Percentiles rank a stretch among this genome's conserved stretches.
phyloP scores from a whole-genome alignment of 2,329 filamentous ascomycete genomes.

The Didymella lethalis region DNA sequence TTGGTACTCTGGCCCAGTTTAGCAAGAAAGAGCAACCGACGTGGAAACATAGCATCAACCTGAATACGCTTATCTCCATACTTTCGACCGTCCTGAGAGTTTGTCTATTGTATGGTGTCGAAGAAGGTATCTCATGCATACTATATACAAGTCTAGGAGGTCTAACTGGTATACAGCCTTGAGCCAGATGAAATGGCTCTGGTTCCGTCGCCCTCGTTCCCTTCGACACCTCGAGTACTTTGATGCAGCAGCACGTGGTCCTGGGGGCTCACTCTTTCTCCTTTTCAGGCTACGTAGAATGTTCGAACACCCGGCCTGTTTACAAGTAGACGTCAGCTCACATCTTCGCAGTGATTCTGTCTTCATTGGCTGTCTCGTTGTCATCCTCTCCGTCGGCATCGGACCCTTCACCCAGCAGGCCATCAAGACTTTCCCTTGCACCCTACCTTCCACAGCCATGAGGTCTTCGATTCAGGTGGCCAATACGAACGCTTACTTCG shows the following conservation, averaged over 20 bases:
- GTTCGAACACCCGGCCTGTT: neutral
- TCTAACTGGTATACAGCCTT: neutral
- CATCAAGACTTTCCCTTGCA: neutral
- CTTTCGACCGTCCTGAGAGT: neutral
- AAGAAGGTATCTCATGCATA: neutral
- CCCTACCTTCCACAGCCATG: neutral
- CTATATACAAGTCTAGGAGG: neutral
- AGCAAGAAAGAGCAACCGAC: neutral
- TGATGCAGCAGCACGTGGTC: neutral
- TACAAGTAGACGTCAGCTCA: neutral
- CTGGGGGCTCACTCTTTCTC: neutral
- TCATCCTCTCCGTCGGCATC: slow-evolving; percentile 4
- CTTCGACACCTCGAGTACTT: slow-evolving; percentile 2
- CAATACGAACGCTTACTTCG: neutral
- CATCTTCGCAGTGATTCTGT: neutral
- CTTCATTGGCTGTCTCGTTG: slow-evolving; percentile 1
- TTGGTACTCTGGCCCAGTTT: neutral
- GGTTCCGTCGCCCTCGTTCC: neutral
- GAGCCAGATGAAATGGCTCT: slow-evolving; percentile 7
- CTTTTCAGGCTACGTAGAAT: neutral
- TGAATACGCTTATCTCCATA: slow-evolving; percentile 1
- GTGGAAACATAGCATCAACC: slow-evolving; percentile 1
- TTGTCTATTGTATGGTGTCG: neutral
- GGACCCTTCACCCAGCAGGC: slow-evolving; percentile 6
- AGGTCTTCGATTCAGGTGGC: neutral